A percentile compares a stretch with the other conserved stretches of the same genome.
Conservation (phyloP, 495 filamentous ascomycete species). For the Neurospora pannonica region DNA sequence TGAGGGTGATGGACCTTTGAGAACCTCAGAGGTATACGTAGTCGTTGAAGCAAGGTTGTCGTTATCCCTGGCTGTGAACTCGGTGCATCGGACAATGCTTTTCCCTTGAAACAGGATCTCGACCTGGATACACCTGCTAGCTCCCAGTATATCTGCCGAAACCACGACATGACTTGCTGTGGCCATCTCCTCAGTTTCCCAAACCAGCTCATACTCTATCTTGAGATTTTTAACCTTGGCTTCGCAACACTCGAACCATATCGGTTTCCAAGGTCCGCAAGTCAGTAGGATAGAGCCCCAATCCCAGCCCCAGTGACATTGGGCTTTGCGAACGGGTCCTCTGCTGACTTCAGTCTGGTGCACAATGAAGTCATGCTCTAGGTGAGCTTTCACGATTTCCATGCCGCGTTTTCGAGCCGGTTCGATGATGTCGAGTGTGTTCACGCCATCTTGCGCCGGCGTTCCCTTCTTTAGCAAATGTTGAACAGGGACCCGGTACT, state of each 20-base stretch:
- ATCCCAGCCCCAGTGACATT: conserved; percentile 60
- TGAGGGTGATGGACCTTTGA: no score
- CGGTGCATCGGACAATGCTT: no score
- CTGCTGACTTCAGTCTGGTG: conserved; percentile 37
- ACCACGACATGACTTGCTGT: conserved; percentile 32
- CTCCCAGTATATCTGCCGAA: conserved; percentile 14
- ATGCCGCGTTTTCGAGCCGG: conserved; percentile 31
- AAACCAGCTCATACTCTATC: conserved; percentile 36
- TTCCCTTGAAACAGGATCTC: no score
- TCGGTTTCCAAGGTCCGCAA: conserved; percentile 64
- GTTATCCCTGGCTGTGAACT: no score
- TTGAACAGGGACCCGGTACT: conserved; percentile 35
- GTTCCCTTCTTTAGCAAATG: conserved; percentile 6
- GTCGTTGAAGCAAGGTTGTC: no score
- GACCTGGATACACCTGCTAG: no score
- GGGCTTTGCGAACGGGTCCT: conserved; percentile 36
- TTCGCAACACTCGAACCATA: conserved; percentile 53
- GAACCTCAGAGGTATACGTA: no score
- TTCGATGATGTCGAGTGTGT: conserved; percentile 30
- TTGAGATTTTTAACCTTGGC: conserved; percentile 48
- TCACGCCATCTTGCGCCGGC: background rate
- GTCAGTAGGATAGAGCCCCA: conserved; percentile 69
- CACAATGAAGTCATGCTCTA: conserved; percentile 37
- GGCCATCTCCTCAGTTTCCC: background rate
- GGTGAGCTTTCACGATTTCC: conserved; percentile 30